Percentiles rank a stretch among this genome's conserved stretches.
Evolutionary conservation across 2,329 filamentous ascomycete species (phyloP).

Genomic region (Arthrobotrys iridis): DNA sequence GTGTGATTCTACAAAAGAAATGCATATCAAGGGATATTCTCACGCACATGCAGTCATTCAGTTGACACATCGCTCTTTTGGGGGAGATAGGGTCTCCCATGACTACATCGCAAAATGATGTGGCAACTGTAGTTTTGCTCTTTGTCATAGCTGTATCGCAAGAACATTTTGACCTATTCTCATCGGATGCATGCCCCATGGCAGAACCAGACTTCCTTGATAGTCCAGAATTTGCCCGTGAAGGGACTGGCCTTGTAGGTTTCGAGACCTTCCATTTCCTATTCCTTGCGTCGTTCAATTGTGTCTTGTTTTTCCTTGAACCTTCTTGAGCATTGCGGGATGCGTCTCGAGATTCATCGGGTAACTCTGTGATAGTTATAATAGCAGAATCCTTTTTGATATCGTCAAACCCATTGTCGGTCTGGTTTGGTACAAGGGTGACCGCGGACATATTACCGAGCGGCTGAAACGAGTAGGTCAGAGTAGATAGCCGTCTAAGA

Average conservation of each 20-base stretch:
- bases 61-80: constrained; percentile 15
- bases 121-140: constrained; percentile 22
- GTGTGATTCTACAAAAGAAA: not conserved
- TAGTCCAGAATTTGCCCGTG: constrained; percentile 48
- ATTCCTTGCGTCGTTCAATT: constrained; percentile 15
- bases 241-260: constrained; percentile 43
- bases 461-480: constrained; percentile 54
- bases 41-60: constrained; percentile 37
- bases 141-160: constrained; percentile 32
- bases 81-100: constrained; percentile 50
- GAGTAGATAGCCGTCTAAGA: constrained; percentile 52
- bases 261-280: constrained; percentile 53
- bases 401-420: constrained; percentile 32
- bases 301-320: constrained; percentile 21
- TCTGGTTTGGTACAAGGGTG: constrained; percentile 43
- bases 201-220: constrained; percentile 44
- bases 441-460: constrained; percentile 53
- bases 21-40: not conserved
- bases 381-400: constrained; percentile 37
- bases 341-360: constrained; percentile 29
- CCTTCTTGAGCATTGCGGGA: constrained; percentile 14
- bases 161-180: constrained; percentile 37
- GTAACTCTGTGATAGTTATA: constrained; percentile 46
- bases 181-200: constrained; percentile 39
- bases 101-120: constrained; percentile 45